Conservation (phyloP, 169 alveolate species). For the Cryptosporidium meleagridis region DNA sequence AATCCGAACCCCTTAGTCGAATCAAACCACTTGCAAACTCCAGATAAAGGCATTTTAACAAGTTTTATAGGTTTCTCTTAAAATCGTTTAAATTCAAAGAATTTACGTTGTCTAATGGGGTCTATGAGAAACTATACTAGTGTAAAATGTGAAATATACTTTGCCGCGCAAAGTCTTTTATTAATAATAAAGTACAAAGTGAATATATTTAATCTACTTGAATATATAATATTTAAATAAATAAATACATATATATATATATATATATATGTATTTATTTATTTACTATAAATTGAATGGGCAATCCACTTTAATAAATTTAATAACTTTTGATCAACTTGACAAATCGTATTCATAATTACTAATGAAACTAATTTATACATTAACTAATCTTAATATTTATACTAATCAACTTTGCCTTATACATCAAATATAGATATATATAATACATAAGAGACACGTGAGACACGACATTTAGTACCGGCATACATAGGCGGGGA, state of each 20-base stretch:
- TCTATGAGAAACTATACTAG: not conserved
- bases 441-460: not conserved
- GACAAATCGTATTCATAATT: not conserved
- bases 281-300: not conserved
- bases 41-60: constrained; percentile 74
- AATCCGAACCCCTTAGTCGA: constrained; percentile 86
- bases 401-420: not conserved
- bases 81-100: not conserved
- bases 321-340: not conserved
- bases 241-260: not conserved
- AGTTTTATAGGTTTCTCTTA: not conserved
- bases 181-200: not conserved
- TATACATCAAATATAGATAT: not conserved
- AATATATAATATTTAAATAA: not conserved
- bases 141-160: not conserved
- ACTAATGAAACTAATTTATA: not conserved
- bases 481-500: not conserved
- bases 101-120: constrained; percentile 5
- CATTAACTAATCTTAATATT: not conserved
- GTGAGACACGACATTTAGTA: not conserved
- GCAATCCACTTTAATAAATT: not conserved
- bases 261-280: not conserved
- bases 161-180: constrained; percentile 5
- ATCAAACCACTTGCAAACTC: constrained; percentile 87
- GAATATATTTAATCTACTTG: not conserved